Conservation (phyloP, 352 stramenopile species). For the Pilasporangium apinafurcum region DNA sequence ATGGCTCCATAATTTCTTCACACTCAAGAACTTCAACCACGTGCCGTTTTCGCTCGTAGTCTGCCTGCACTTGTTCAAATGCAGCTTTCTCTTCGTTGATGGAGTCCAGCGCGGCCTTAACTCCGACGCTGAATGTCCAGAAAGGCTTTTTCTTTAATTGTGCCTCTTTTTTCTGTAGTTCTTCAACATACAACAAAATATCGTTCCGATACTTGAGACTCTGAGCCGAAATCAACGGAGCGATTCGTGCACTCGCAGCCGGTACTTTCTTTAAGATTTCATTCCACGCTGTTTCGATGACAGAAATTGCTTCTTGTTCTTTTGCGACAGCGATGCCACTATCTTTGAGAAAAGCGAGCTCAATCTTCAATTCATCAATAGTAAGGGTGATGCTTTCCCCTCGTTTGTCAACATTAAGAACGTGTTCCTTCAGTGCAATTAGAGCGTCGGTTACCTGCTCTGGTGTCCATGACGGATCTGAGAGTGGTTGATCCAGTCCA, state of each 20-base stretch:
- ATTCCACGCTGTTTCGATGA: slow-evolving; percentile 49
- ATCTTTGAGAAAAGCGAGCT: slow-evolving; percentile 62
- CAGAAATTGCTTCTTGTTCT: slow-evolving; percentile 43
- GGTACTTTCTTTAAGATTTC: slow-evolving; percentile 66
- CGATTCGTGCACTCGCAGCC: slow-evolving; percentile 54
- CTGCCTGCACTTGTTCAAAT: slow-evolving; percentile 24
- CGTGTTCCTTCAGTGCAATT: slow-evolving; percentile 70
- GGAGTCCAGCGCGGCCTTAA: slow-evolving; percentile 25
- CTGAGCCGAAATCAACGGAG: slow-evolving; percentile 52
- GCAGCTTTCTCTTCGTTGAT: slow-evolving; percentile 31
- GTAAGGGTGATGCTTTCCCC: slow-evolving; percentile 50
- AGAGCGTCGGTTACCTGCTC: slow-evolving; percentile 57
- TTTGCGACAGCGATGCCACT: slow-evolving; percentile 44
- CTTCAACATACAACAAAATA: slow-evolving; percentile 77
- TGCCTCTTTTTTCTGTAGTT: slow-evolving; percentile 55
- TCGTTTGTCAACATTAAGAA: slow-evolving; percentile 73
- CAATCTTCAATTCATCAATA: slow-evolving; percentile 60
- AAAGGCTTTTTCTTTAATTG: slow-evolving; percentile 50
- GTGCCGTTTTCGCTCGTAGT: slow-evolving; percentile 68
- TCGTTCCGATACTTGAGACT: slow-evolving; percentile 64
- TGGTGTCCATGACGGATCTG: slow-evolving; percentile 46
- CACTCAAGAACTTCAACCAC: slow-evolving; percentile 93
- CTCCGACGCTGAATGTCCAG: slow-evolving; percentile 49
- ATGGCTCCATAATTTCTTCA: slow-evolving; percentile 81
- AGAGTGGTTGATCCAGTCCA: slow-evolving; percentile 63